These are phyloP conservation scores for Populus tremula DNA, from an alignment of 345 rosid species.

Conservation along the genomic window DNA sequence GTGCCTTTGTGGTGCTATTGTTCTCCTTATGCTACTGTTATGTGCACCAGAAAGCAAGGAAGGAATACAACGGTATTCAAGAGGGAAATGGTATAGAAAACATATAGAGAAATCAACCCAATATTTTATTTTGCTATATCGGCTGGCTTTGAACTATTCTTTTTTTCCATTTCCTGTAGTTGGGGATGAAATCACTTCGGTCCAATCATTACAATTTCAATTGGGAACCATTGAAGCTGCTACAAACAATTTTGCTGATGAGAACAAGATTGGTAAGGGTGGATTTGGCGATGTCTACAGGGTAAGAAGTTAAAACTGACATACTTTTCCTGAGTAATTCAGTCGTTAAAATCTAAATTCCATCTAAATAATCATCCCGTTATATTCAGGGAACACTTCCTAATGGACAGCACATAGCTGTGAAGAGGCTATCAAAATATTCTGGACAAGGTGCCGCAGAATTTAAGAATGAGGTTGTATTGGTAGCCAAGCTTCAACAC, in stretches of 20 bases:
- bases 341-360: background rate
- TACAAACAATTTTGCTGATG: slow-evolving; percentile 44
- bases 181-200: slow-evolving; percentile 27
- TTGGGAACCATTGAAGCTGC: slow-evolving; percentile 40
- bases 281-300: slow-evolving; percentile 71
- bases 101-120: background rate
- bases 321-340: too few species aligned
- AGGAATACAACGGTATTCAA: background rate
- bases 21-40: background rate
- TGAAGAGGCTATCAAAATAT: slow-evolving; percentile 7
- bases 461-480: slow-evolving; percentile 11
- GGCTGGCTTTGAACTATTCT: background rate
- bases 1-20: background rate
- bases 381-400: slow-evolving; percentile 2
- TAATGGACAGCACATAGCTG: background rate
- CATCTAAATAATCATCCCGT: too few species aligned
- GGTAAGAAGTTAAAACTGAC: slow-evolving; percentile 25
- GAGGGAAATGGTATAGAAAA: background rate
- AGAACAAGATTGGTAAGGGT: slow-evolving; percentile 66
- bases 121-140: background rate
- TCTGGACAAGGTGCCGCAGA: slow-evolving; percentile 10
- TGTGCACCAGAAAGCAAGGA: background rate
- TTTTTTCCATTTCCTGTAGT: slow-evolving; percentile 19
- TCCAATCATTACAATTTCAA: slow-evolving; percentile 45
- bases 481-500: slow-evolving; percentile 14